Evolutionary conservation across 192 early-diverging fungal species (phyloP), one percentile per base, ranked within the genome.

Genomic region (Lobulomyces angularis): DNA sequence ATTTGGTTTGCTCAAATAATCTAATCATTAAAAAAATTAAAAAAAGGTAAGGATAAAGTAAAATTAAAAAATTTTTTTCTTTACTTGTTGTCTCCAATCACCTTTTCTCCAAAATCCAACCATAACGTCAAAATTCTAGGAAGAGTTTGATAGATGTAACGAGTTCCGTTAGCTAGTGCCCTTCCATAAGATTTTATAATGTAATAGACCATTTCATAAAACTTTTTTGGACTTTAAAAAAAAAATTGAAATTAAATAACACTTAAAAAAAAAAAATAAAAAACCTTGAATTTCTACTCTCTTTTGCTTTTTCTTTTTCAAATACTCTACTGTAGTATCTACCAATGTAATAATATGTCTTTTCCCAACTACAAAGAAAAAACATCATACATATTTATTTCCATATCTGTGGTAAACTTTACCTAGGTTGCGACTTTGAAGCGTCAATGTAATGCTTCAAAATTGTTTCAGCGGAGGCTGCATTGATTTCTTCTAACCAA

Each of bases 61-160:
- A 55, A 16, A 9, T 37, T 27, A 38, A 29, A 9, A 5, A 51
- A 14, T 12, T 17, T 25, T 12, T 9, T 9, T 44, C 34, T 8
- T 14, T 43, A 26, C 28, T 14, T 11, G 8, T 4, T 38, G 11
- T 2, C 5, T 18, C 12, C 26, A 27, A 46, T 27, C n/a, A 48
- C 33, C 20, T 16, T 55, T 3, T 57, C 51, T 5, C 77, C 84
- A 47, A 82, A 56, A 26, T 85, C 79, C 8, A 95, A 55, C 87
- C 88, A 95, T 3, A 84, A 54, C 0, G 88, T 92, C 41, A 95
- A 53, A 11, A 95, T 57, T 4, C 83, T 62, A 5, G 91, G 88
- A 46, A 95, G 46, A 3, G 82, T 80, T 48, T 89, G 78, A 53
- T 84, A 90, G 27, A 90, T 71, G 39, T 83, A 92, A 30, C 77